Base-by-base conservation (phyloP, 164 flowering plant species). In the Paratinospora sagittata region DNA sequence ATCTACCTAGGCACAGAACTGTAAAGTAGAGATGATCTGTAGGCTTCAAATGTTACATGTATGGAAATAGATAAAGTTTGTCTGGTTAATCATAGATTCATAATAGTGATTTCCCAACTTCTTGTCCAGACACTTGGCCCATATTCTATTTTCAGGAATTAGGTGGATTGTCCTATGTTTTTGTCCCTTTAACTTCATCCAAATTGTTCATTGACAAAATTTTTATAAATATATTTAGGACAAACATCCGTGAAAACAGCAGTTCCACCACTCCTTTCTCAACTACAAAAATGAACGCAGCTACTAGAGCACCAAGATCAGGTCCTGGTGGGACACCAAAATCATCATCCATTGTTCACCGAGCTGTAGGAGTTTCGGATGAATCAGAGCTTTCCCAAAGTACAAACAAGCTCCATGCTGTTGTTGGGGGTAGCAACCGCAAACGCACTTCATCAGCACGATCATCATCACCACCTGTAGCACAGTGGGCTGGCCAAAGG, bases 391-490 rank as follows among this genome's bases (percentile, higher is more conserved):
- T 84, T 69, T 75, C 92, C 65, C 80, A 80, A 57, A 78, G 82
- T 76, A 74, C 84, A 69, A 88, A 75, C 81, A 91, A 86, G 81
- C 81, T 79, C 58, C 82, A 86, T 72, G 75, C 79, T 69, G 72
- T 81, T 68, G 78, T 57, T 78, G 92, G 87, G 52, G 76, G 76
- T 74, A 86, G 70, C 72, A 88, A 83, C 82, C 88, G 91, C 61
- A 93, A 89, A 70, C 90, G 90, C 45, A 76, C 88, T 43, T 65
- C 85, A 39, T 82, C 93, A 72, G 69, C 84, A 36, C 84, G 85
- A 41, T 86, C 97, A 65, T 83, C 93, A 66, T 87, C 98, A 67
- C 95, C 98, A 39, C 92, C 97, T 74, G 92, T 88, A 62, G 80
- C 86, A 41, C 84, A 88, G 19, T 90, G 94, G 96, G 88, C 83